Evolutionary conservation across 257 asterid species (phyloP).

Genomic region (Capsicum baccatum): DNA sequence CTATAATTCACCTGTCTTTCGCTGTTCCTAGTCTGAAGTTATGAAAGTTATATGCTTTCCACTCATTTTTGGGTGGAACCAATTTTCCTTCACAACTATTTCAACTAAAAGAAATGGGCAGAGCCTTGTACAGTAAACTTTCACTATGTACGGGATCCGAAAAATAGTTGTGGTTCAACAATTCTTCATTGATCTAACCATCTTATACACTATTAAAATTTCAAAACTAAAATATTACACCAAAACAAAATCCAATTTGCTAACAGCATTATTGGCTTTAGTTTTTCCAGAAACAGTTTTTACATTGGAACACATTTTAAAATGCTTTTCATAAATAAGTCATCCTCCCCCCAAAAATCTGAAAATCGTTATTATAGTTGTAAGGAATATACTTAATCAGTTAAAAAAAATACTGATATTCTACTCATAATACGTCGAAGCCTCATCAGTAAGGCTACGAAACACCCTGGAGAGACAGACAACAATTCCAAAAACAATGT

Average conservation of each 20-base stretch:
- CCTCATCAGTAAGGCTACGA: not conserved
- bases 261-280: not conserved
- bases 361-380: not conserved
- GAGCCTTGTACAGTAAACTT: too few species aligned
- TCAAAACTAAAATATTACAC: not conserved
- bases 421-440: not conserved
- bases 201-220: not conserved
- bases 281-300: not conserved
- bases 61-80: too few species aligned
- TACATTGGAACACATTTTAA: not conserved
- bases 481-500: not conserved
- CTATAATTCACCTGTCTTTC: not conserved
- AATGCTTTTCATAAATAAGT: not conserved
- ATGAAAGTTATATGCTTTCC: too few species aligned
- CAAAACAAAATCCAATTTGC: not conserved
- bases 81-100: too few species aligned
- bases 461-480: not conserved
- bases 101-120: too few species aligned
- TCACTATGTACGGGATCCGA: too few species aligned
- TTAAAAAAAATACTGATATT: not conserved
- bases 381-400: not conserved
- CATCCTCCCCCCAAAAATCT: not conserved
- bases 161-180: too few species aligned
- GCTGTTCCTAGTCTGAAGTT: not conserved
- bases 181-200: too few species aligned